These are phyloP conservation scores for Chrysopogon serrulatus DNA, from an alignment of 176 grass and related monocot species.

Conservation along the genomic window DNA sequence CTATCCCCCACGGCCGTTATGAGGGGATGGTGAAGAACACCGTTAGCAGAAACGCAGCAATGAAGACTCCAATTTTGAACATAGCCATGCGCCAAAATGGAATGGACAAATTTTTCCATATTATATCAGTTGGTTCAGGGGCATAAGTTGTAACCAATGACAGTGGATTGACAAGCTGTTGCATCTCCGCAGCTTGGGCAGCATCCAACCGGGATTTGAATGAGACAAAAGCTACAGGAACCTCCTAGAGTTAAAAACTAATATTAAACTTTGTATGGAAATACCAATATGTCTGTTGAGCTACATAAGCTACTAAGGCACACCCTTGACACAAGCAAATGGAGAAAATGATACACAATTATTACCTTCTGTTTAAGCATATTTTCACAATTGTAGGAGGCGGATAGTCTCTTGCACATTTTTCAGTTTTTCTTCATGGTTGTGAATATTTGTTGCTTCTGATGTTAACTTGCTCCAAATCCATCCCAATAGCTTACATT, in stretches of 20 bases:
- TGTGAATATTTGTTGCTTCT: conserved; percentile 20
- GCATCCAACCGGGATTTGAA: conserved; percentile 76
- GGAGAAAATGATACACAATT: neutral
- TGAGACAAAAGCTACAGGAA: conserved; percentile 81
- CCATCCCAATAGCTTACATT: conserved; percentile 29
- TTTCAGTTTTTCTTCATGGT: conserved; percentile 52
- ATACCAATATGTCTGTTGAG: neutral
- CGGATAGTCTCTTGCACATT: conserved; percentile 41
- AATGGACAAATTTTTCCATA: conserved; percentile 70
- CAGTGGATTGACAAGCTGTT: conserved; percentile 69
- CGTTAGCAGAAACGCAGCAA: conserved; percentile 57
- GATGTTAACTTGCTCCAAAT: conserved; percentile 44
- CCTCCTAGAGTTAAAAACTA: conserved; percentile 52
- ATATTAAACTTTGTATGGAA: conserved; percentile 3
- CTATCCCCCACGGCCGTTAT: conserved; percentile 83
- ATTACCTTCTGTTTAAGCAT: conserved; percentile 65
- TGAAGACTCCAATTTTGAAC: conserved; percentile 47
- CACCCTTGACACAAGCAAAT: neutral
- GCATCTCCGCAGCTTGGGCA: conserved; percentile 62
- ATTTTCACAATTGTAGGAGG: conserved; percentile 54
- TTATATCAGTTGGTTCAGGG: conserved; percentile 65
- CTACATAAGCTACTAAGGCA: neutral
- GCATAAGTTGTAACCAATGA: conserved; percentile 61
- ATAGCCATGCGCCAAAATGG: conserved; percentile 48
- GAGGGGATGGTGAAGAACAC: conserved; percentile 86